Evolutionary conservation across 495 filamentous ascomycete genomes (phyloP).

Genomic region (Penicillium angulare): DNA sequence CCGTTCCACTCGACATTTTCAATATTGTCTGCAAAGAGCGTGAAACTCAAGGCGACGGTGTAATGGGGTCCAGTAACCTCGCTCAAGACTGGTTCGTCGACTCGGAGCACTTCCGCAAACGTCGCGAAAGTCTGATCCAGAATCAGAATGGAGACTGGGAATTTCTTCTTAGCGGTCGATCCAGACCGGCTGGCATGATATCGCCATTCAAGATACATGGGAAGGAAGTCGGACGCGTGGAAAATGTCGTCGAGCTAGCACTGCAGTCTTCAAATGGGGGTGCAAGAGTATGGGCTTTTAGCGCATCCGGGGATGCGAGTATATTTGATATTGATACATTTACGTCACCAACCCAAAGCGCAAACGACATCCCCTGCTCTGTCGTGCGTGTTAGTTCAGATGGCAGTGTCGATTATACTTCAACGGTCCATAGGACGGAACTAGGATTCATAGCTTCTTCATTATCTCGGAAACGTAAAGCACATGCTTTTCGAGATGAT

Average conservation of each 20-base stretch:
- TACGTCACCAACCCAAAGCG: slow-evolving; percentile 10
- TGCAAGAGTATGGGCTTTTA: slow-evolving; percentile 42
- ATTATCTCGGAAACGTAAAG: slow-evolving; percentile 32
- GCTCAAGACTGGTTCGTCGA: slow-evolving; percentile 36
- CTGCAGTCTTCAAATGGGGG: slow-evolving; percentile 36
- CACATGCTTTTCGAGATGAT: slow-evolving; percentile 13
- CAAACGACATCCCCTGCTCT: slow-evolving; percentile 23
- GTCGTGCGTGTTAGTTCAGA: slow-evolving; percentile 25
- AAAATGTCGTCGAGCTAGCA: slow-evolving; percentile 36
- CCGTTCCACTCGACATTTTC: slow-evolving; percentile 61
- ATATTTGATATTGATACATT: slow-evolving; percentile 41
- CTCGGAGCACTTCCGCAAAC: slow-evolving; percentile 25
- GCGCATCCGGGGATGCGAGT: slow-evolving; percentile 27
- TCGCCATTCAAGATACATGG: slow-evolving; percentile 46
- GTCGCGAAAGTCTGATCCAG: slow-evolving; percentile 31
- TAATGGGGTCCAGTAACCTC: slow-evolving; percentile 38
- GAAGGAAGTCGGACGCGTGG: slow-evolving; percentile 40
- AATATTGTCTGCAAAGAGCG: slow-evolving; percentile 42
- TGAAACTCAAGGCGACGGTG: slow-evolving; percentile 29
- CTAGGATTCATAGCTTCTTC: slow-evolving; percentile 1
- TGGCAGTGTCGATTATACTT: slow-evolving; percentile 25
- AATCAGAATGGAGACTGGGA: slow-evolving; percentile 44
- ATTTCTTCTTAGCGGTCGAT: slow-evolving; percentile 36
- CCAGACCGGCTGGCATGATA: slow-evolving; percentile 35
- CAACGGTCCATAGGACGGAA: slow-evolving; percentile 13